Evolutionary conservation across 495 filamentous ascomycete genomes (phyloP).

Genomic region (Glarea lozoyensis): DNA sequence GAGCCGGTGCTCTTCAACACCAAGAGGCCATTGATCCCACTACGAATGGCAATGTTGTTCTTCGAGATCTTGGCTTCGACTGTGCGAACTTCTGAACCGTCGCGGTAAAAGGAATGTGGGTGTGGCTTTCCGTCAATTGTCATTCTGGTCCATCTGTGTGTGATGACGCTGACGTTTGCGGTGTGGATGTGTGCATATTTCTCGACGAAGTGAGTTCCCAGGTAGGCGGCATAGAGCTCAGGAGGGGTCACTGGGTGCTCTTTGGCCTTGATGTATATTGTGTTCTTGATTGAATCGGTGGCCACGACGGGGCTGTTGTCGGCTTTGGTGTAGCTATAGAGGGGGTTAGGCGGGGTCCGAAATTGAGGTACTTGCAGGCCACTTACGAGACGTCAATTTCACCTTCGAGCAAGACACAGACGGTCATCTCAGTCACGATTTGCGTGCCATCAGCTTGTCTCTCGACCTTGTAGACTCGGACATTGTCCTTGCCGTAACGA

Average conservation of each 20-base stretch:
- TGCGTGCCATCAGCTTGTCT: constrained; percentile 68
- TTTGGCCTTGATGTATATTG: constrained; percentile 88
- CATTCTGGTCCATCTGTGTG: constrained; percentile 91
- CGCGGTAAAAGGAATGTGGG: constrained; percentile 92
- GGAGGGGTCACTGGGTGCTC: constrained; percentile 88
- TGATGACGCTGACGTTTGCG: constrained; percentile 70
- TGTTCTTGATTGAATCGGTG: constrained; percentile 98
- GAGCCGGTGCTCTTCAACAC: constrained; percentile 98
- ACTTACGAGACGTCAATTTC: constrained; percentile 80
- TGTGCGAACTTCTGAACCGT: constrained; percentile 77
- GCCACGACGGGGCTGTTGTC: constrained; percentile 95
- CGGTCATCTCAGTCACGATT: constrained; percentile 89
- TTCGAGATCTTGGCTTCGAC: constrained; percentile 47
- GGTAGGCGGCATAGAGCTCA: constrained; percentile 78
- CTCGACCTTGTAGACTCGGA: constrained; percentile 92
- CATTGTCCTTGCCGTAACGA: constrained; percentile 94
- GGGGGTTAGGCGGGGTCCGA: constrained; percentile 8
- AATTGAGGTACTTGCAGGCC: not conserved
- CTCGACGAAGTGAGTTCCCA: constrained; percentile 81
- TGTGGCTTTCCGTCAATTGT: constrained; percentile 79
- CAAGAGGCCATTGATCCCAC: constrained; percentile 63
- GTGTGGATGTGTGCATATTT: constrained; percentile 79
- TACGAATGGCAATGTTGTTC: constrained; percentile 56
- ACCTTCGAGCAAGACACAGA: constrained; percentile 82
- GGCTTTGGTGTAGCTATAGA: constrained; percentile 70